phyloP scores from a whole-genome alignment of 495 filamentous ascomycete genomes.

The Massariosphaeria phaeospora region DNA sequence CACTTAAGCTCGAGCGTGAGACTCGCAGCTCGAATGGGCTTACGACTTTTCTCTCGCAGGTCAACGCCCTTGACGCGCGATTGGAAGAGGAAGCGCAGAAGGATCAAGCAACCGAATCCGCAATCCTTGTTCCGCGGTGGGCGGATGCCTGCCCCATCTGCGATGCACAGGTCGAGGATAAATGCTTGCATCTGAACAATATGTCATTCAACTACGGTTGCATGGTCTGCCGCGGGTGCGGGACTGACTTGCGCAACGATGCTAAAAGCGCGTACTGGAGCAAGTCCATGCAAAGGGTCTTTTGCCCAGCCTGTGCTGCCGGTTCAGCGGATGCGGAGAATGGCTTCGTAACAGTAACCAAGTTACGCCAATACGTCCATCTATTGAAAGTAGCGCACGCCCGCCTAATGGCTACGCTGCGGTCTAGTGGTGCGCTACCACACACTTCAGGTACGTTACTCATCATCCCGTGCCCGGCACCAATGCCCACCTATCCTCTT shows the following conservation, averaged over 20 bases:
- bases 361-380: conserved; percentile 91
- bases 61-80: conserved; percentile 46
- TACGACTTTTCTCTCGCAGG: conserved; percentile 71
- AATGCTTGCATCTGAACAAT: conserved; percentile 68
- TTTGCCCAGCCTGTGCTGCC: conserved; percentile 64
- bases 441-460: conserved; percentile 63
- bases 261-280: conserved; percentile 63
- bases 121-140: conserved; percentile 66
- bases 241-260: conserved; percentile 61
- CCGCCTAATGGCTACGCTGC: conserved; percentile 78
- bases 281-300: conserved; percentile 57
- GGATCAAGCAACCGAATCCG: conserved; percentile 64
- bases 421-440: conserved; percentile 72
- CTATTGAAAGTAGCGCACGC: conserved; percentile 87
- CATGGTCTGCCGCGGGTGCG: conserved; percentile 69
- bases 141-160: conserved; percentile 74
- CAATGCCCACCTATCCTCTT: too few relatives aligned
- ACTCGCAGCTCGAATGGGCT: conserved; percentile 67
- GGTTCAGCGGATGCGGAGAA: conserved; percentile 47
- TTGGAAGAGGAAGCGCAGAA: conserved; percentile 52
- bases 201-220: conserved; percentile 80
- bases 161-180: conserved; percentile 86
- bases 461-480: too few relatives aligned
- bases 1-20: conserved; percentile 86
- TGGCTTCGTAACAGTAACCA: conserved; percentile 62